A percentile compares a stretch with the other conserved stretches of the same genome.
phyloP scores from a whole-genome alignment of 176 grass and related monocot genomes.

The Urochloa ruziziensis region DNA sequence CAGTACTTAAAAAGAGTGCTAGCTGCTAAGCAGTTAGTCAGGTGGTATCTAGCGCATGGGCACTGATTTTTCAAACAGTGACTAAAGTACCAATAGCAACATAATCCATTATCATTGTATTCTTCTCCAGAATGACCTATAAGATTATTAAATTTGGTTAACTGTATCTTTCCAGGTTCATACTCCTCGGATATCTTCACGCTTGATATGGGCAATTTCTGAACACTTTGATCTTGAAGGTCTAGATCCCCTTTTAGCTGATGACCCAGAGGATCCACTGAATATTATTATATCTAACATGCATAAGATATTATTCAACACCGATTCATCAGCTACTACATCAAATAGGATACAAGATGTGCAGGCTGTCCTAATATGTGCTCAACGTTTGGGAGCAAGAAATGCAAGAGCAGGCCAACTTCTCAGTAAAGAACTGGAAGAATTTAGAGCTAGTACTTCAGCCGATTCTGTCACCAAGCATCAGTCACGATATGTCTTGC shows the following conservation, averaged over 20 bases:
- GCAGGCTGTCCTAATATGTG: slow-evolving; percentile 88
- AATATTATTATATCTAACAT: slow-evolving; percentile 98
- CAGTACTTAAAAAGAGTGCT: background rate
- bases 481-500: slow-evolving; percentile 92
- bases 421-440: slow-evolving; percentile 91
- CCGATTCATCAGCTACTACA: slow-evolving; percentile 69
- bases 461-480: slow-evolving; percentile 93
- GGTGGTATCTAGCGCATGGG: background rate
- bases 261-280: slow-evolving; percentile 95
- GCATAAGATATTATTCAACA: slow-evolving; percentile 93
- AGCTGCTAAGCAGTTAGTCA: background rate
- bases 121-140: background rate
- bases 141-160: slow-evolving; percentile 18
- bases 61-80: background rate
- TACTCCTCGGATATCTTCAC: slow-evolving; percentile 79
- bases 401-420: slow-evolving; percentile 86
- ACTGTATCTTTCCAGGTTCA: slow-evolving; percentile 57
- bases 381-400: slow-evolving; percentile 80
- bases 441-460: slow-evolving; percentile 70
- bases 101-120: background rate
- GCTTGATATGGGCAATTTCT: slow-evolving; percentile 90
- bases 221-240: slow-evolving; percentile 99
- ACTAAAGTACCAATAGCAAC: background rate
- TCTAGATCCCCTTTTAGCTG: slow-evolving; percentile 94
- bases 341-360: slow-evolving; percentile 93